Base-by-base conservation (phyloP, 1,139 yeast genomes). In the Geotrichum restrictum region DNA sequence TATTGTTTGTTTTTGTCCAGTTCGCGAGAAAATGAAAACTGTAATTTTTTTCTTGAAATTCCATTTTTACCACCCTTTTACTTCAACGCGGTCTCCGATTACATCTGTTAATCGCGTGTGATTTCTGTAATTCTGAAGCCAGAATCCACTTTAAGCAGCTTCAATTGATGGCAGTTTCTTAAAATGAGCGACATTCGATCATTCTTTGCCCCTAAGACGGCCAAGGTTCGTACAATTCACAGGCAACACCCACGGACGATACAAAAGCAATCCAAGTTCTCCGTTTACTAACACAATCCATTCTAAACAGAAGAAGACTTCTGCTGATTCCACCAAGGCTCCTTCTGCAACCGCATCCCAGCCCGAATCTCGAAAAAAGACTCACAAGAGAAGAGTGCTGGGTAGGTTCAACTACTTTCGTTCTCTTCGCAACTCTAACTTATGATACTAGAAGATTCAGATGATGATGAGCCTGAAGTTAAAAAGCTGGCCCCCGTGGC, bases 151-250 rank as follows among this genome's bases (percentile, higher is more conserved):
- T 8, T 24, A 24, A 24, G 7, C 8, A 8, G 8, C 29, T 24
- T 24, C 29, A 24, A 24, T 24, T 24, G 29, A 24, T 5, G 29
- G 29, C 29, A 24, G 29, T 8, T 5, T 24, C 8, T 24, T 24
- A 13, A 13, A 21, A 52, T 52, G 54, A 40, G 52, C 32, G 54
- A 52, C 27, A 44, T 52, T n/a, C 33, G 54, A 24, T 38, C 54
- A 2, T 51, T 46, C 16, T 51, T 51, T 37, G 45, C 50, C n/a
- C 48, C 47, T 10, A 46, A 37, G 38, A 6, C 50, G 13, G 54
- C 36, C 32, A 47, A 48, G 45, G 51, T 47, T 24, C 14, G 51
- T 37, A 14, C 8, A 11, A 10, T 10, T n/a, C n/a, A n/a, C n/a
- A n/a, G n/a, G n/a, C n/a, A n/a, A n/a, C n/a, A n/a, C n/a, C n/a